Evolutionary conservation across 768 basidiomycete genomes (phyloP).

Genomic region (Phanerodontia chrysosporium): DNA sequence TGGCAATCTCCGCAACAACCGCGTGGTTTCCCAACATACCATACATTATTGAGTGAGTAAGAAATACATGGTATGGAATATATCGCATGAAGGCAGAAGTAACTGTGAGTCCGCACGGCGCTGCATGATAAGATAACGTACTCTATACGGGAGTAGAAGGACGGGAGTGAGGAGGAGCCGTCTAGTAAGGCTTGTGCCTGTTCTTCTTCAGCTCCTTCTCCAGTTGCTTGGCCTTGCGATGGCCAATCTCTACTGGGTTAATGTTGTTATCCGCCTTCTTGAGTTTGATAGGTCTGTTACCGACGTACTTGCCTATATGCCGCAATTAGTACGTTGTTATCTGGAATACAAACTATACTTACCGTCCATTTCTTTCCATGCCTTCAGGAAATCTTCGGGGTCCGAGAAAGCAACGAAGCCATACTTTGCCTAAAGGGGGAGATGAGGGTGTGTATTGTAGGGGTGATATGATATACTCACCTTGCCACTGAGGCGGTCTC

Average conservation of each 20-base stretch:
- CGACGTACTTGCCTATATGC: constrained; percentile 88
- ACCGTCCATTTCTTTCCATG: constrained; percentile 99
- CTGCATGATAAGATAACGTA: constrained; percentile 11
- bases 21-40: neutral
- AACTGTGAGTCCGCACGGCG: constrained; percentile 18
- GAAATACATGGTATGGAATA: neutral
- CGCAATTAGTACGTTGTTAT: constrained; percentile 4
- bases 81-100: neutral
- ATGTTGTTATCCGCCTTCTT: constrained; percentile 92
- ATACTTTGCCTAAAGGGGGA: constrained; percentile 71
- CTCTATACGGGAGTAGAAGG: neutral
- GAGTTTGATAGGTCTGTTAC: constrained; percentile 93
- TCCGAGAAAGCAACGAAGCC: constrained; percentile 98
- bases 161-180: neutral
- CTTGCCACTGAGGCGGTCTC: constrained; percentile 92
- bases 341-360: no score
- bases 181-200: constrained; percentile 71
- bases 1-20: neutral
- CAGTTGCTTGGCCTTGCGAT: constrained; percentile 85
- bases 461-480: constrained; percentile 34
- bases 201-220: constrained; percentile 93
- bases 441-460: neutral
- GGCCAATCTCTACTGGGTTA: constrained; percentile 89
- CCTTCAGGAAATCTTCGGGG: constrained; percentile 95
- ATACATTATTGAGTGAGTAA: neutral